phyloP scores from a whole-genome alignment of 2,329 filamentous ascomycete genomes.

The Monosporascus cannonballus region DNA sequence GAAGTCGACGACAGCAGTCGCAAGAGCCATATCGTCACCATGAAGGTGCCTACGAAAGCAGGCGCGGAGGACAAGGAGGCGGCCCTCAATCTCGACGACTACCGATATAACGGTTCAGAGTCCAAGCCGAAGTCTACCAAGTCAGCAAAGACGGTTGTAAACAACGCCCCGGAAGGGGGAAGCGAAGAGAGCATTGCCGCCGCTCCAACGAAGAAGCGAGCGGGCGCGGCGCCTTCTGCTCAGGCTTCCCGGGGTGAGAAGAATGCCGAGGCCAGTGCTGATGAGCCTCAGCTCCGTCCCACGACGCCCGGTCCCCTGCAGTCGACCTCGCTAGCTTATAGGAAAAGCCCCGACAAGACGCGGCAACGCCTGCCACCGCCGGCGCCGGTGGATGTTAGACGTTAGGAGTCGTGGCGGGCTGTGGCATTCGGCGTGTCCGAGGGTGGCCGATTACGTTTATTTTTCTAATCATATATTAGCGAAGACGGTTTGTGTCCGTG shows the following conservation, averaged over 20 bases:
- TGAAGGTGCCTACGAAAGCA: slow-evolving; percentile 42
- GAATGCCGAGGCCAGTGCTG: not conserved
- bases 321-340: slow-evolving; percentile 48
- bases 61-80: slow-evolving; percentile 31
- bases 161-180: slow-evolving; percentile 12
- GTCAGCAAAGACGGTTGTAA: slow-evolving; percentile 4
- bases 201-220: slow-evolving; percentile 21
- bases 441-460: slow-evolving; percentile 1
- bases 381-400: slow-evolving; percentile 26
- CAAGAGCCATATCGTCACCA: slow-evolving; percentile 68
- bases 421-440: not conserved
- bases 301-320: slow-evolving; percentile 26
- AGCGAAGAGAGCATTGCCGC: slow-evolving; percentile 25
- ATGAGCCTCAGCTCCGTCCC: slow-evolving; percentile 11
- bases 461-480: too few species aligned
- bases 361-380: slow-evolving; percentile 23
- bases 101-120: slow-evolving; percentile 20
- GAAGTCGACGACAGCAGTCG: slow-evolving; percentile 35
- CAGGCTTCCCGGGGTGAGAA: not conserved
- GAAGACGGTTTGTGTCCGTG: too few species aligned
- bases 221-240: slow-evolving; percentile 14
- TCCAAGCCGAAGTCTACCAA: slow-evolving; percentile 13
- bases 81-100: slow-evolving; percentile 25
- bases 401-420: slow-evolving; percentile 17
- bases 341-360: slow-evolving; percentile 56